Evolutionary conservation across 2,329 filamentous ascomycete species (phyloP), one percentile per base, ranked within the genome.

Genomic region (Arthrobotrys musiformis): DNA sequence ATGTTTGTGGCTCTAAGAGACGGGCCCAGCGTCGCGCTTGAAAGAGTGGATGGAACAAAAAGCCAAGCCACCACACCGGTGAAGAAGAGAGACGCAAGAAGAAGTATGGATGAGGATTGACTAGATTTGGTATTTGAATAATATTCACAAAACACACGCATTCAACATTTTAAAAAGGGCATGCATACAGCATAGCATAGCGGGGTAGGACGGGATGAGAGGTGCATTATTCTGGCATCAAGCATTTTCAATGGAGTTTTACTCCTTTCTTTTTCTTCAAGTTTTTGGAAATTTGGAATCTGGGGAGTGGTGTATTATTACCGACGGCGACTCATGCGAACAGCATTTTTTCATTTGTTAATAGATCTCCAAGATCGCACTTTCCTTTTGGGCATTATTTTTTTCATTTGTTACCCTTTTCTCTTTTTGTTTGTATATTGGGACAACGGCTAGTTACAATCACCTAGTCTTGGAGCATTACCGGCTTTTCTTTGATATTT

Each of bases 1-100:
- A 78, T 78, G 69, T 78, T 73, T 54, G 74, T 78, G 46, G 74
- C 61, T 5, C 28, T 78, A 35, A 73, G 62, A 40, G 68, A 78
- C 15, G 74, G 74, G 22, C 74, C 74, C 17, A 64, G 62, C 13
- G 74, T 73, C 19, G 74, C 74, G 11, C 60, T 78, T 61, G 74
- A 78, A 37, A 63, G 60, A 33, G 54, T 78, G 19, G 68, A 70
- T 33, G 56, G 56, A 15, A 48, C 46, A 17, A 68, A 69, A 37
- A 73, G 61, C 8, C 35, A 58, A 9, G 26, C 42, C 2, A 54
- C 62, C 1, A 68, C 56, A 7, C 63, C 63, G n/a, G 58, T 58
- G 46, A 77, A 70, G 61, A 54, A 11, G 52, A 40, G 72, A 30
- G 61, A 63, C 22, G 40, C 11, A n/a, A 37, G 48, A 30, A 62